These are phyloP conservation scores for Mycothermus thermophilus DNA, from an alignment of 495 filamentous ascomycete species.

Conservation along the genomic window DNA sequence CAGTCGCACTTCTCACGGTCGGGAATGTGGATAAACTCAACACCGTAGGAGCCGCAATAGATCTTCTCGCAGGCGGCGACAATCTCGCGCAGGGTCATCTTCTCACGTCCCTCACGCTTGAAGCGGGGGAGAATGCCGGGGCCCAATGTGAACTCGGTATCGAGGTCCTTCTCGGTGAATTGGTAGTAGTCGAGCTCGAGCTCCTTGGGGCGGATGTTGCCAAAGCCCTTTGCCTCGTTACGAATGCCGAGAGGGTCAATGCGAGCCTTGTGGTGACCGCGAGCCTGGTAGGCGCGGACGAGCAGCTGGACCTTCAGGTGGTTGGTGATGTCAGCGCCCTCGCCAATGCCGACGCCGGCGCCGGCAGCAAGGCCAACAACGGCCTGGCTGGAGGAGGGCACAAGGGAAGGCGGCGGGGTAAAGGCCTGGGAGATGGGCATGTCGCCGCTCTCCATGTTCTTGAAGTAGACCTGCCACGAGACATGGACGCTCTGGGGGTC, in stretches of 20 bases:
- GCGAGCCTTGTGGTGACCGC: conserved; percentile 94
- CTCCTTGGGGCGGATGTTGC: conserved; percentile 82
- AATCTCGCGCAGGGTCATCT: conserved; percentile 95
- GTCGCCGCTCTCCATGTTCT: conserved; percentile 94
- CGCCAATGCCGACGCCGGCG: conserved; percentile 47
- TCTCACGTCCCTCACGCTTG: conserved; percentile 69
- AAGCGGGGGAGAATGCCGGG: conserved; percentile 94
- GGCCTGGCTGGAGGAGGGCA: conserved; percentile 63
- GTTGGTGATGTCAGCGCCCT: conserved; percentile 77
- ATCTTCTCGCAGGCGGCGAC: conserved; percentile 83
- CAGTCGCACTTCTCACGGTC: conserved; percentile 97
- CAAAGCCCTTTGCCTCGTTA: conserved; percentile 69
- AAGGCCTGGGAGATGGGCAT: conserved; percentile 97
- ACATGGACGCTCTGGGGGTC: conserved; percentile 89
- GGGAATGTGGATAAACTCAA: conserved; percentile 97
- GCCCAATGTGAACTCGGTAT: conserved; percentile 81
- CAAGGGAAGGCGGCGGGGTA: conserved; percentile 81
- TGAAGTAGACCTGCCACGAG: conserved; percentile 99
- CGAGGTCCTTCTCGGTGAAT: conserved; percentile 88
- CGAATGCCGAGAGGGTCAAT: conserved; percentile 94
- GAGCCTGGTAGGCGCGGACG: conserved; percentile 92
- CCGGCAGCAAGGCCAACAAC: conserved; percentile 66
- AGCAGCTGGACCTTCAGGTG: conserved; percentile 97
- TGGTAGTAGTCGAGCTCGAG: conserved; percentile 83
- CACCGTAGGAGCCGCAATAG: conserved; percentile 91